Evolutionary conservation across 2,329 filamentous ascomycete species (phyloP), one percentile per base, ranked within the genome.

Genomic region (Epichloe sibirici): DNA sequence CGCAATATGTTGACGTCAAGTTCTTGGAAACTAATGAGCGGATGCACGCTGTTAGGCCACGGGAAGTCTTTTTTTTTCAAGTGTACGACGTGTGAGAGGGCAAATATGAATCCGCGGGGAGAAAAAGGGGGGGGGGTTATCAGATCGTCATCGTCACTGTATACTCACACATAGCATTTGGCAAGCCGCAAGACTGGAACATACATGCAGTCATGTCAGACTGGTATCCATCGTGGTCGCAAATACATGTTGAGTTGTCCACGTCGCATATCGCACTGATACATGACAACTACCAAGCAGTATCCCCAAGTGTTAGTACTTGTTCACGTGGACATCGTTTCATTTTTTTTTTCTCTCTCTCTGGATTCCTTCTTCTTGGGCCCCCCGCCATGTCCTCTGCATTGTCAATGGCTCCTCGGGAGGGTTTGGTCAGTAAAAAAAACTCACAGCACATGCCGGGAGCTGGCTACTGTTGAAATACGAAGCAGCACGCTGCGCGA

Each of bases 141-240:
- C n/a, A 35, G 28, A 8, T 46, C 15, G 44, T 23, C n/a, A 28
- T 15, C 15, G 25, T 17, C 15, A 25, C 21, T 38, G 17, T 42
- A 39, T 8, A 56, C 44, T 34, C 49, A 53, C 47, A 49, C 7
- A 53, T 23, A 11, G 51, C 50, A 37, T 51, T 42, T 4, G 46
- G 15, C 23, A 53, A 23, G n/a, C 17, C 21, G 56, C 38, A 64
- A 49, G 42, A 53, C 40, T 49, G 51, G 51, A 46, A 61, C 58
- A 40, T 53, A 52, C 53, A 62, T 61, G 38, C 59, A 53, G 52
- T 48, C 62, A 65, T 13, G 53, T 53, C 40, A 49, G 51, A 51
- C 59, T 53, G 9, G 53, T 53, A 12, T 47, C 47, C 21, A 51
- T 47, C n/a, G 28, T 52, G 25, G 8, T 15, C 25, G 28, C 51